These are phyloP conservation scores for Trichoderma gamsii DNA, from an alignment of 495 filamentous ascomycete genomes.

Conservation along the genomic window DNA sequence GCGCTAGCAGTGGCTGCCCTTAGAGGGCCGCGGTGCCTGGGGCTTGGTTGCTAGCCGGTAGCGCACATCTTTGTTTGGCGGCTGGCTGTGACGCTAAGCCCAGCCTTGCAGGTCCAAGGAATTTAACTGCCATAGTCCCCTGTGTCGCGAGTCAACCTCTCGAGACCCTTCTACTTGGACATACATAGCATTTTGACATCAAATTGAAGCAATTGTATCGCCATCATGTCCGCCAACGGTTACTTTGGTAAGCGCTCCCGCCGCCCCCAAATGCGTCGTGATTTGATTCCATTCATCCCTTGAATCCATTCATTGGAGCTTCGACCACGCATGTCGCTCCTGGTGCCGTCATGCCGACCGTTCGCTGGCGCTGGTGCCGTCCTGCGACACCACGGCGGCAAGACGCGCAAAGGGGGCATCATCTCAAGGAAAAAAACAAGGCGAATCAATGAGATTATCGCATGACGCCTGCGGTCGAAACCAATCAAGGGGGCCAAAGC, in stretches of 20 bases:
- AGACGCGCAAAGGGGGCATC: background rate
- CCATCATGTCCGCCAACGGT: conserved; percentile 9
- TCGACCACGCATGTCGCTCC: background rate
- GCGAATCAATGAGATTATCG: background rate
- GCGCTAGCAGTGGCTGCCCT: too few relatives aligned
- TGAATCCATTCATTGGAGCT: background rate
- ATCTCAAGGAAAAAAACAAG: background rate
- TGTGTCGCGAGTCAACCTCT: conserved; percentile 7
- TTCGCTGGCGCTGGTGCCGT: background rate
- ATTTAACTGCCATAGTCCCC: conserved; percentile 2
- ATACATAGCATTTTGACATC: background rate
- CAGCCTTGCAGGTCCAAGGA: conserved; percentile 5
- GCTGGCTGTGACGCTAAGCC: background rate
- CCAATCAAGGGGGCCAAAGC: conserved; percentile 1
- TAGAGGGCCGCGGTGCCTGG: background rate
- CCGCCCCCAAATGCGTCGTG: background rate
- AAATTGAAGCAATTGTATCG: background rate
- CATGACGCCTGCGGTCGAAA: background rate
- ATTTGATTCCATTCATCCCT: background rate
- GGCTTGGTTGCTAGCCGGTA: background rate
- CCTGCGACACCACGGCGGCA: background rate
- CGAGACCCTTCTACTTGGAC: conserved; percentile 2
- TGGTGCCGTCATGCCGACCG: background rate
- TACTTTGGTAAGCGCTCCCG: conserved; percentile 6
- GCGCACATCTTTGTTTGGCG: background rate